Conservation (phyloP, 2,329 filamentous ascomycete genomes). For the Moelleriella libera region DNA sequence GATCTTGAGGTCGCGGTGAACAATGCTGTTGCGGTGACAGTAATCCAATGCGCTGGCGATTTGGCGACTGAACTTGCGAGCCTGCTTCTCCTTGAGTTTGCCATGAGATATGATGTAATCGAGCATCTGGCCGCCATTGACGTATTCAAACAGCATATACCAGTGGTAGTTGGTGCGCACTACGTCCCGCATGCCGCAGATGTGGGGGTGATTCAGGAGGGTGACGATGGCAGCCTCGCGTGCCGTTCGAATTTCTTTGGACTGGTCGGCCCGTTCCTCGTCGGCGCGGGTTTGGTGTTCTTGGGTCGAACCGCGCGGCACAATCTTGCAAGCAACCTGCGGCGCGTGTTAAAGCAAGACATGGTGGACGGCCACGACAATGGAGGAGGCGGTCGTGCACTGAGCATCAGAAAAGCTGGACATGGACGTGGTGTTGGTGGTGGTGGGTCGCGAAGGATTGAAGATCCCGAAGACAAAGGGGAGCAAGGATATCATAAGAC, state of each 20-base stretch:
- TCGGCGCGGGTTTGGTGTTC: conserved; percentile 61
- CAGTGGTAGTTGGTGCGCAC: conserved; percentile 95
- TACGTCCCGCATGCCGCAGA: conserved; percentile 90
- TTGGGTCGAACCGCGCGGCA: conserved; percentile 78
- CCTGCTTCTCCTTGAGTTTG: conserved; percentile 94
- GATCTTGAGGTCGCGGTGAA: conserved; percentile 94
- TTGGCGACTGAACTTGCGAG: conserved; percentile 91
- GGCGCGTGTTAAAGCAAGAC: background rate
- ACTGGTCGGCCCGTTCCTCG: conserved; percentile 83
- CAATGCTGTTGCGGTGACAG: conserved; percentile 95
- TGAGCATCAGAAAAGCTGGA: background rate
- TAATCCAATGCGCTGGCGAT: conserved; percentile 95
- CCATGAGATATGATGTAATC: conserved; percentile 99
- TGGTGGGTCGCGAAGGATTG: too few species aligned
- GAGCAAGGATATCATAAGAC: background rate
- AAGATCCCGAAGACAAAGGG: background rate
- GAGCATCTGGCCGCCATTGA: conserved; percentile 97
- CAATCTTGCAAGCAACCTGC: conserved; percentile 87
- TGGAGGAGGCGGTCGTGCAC: too few species aligned
- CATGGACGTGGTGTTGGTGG: too few species aligned
- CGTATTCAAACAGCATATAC: conserved; percentile 99
- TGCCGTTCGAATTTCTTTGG: conserved; percentile 89
- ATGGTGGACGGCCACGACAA: background rate
- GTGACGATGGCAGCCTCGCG: conserved; percentile 94
- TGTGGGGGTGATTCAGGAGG: conserved; percentile 85